phyloP scores from a whole-genome alignment of 192 early-diverging fungal genomes.

The Umbelopsis isabellina region DNA sequence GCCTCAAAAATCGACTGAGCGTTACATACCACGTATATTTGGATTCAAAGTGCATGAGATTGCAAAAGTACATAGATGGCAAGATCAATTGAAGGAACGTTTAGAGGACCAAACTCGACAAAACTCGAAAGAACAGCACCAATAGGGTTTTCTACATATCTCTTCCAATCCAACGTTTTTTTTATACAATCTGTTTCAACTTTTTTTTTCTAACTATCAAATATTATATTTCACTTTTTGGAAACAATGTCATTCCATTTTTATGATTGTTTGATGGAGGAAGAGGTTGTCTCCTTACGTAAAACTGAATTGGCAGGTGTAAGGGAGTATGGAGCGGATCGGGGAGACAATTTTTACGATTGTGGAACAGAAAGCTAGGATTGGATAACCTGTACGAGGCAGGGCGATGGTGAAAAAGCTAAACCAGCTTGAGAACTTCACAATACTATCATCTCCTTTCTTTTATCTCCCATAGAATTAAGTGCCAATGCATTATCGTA shows the following conservation, averaged over 20 bases:
- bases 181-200: not conserved
- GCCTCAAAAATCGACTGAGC: constrained; percentile 76
- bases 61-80: constrained; percentile 88
- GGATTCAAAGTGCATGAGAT: constrained; percentile 93
- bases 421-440: not conserved
- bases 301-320: not conserved
- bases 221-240: constrained; percentile 2
- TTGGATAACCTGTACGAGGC: not conserved
- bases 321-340: not conserved
- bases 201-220: not conserved
- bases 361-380: constrained; percentile 11
- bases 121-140: constrained; percentile 9
- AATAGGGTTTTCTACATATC: not conserved
- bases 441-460: not conserved
- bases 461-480: not conserved
- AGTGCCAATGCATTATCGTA: not conserved
- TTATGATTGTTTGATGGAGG: too few species aligned
- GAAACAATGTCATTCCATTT: too few species aligned
- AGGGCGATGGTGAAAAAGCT: not conserved
- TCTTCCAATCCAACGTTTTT: not conserved
- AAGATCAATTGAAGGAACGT: constrained; percentile 78
- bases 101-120: constrained; percentile 30
- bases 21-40: constrained; percentile 97
- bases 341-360: constrained; percentile 5
- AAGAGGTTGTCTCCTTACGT: not conserved